Evolutionary conservation across 768 basidiomycete species (phyloP).

Genomic region (Peribolospora kevripleyi): DNA sequence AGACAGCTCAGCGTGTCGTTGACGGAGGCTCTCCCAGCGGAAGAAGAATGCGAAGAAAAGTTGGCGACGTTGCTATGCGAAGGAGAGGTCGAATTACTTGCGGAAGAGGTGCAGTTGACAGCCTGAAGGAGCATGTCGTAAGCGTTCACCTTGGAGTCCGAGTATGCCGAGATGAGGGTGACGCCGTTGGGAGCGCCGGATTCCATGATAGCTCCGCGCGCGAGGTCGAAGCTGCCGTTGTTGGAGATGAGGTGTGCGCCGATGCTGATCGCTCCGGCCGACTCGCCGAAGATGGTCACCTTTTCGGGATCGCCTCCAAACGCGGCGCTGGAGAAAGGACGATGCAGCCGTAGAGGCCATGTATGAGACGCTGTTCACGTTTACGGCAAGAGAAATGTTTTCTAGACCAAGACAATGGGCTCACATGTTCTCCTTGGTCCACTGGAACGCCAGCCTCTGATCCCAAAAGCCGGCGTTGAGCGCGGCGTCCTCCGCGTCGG

Average conservation of each 20-base stretch:
- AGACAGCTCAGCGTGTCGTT: too few relatives aligned
- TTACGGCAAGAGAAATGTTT: not conserved
- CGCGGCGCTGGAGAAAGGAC: not conserved
- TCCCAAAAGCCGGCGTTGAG: constrained; percentile 11
- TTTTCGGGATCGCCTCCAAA: constrained; percentile 19
- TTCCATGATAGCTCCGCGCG: too few relatives aligned
- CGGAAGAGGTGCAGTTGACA: too few relatives aligned
- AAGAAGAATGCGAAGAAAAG: too few relatives aligned
- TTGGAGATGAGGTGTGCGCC: constrained; percentile 22
- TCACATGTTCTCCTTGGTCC: constrained; percentile 1
- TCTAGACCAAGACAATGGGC: not conserved
- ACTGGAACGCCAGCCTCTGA: constrained; percentile 5
- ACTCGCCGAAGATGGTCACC: constrained; percentile 34
- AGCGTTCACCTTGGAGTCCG: too few relatives aligned
- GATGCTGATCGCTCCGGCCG: constrained; percentile 33
- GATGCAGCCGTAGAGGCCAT: constrained; percentile 18
- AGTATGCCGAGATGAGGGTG: too few relatives aligned
- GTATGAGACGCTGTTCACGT: not conserved
- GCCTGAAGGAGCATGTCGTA: too few relatives aligned
- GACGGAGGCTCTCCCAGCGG: too few relatives aligned
- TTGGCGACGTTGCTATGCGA: too few relatives aligned
- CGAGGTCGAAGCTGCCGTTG: too few relatives aligned
- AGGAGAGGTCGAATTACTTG: too few relatives aligned
- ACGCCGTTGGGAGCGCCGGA: too few relatives aligned
- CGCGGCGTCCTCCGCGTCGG: not conserved